These are phyloP conservation scores for Xylaria intraflava DNA, from an alignment of 495 filamentous ascomycete species.

Conservation along the genomic window DNA sequence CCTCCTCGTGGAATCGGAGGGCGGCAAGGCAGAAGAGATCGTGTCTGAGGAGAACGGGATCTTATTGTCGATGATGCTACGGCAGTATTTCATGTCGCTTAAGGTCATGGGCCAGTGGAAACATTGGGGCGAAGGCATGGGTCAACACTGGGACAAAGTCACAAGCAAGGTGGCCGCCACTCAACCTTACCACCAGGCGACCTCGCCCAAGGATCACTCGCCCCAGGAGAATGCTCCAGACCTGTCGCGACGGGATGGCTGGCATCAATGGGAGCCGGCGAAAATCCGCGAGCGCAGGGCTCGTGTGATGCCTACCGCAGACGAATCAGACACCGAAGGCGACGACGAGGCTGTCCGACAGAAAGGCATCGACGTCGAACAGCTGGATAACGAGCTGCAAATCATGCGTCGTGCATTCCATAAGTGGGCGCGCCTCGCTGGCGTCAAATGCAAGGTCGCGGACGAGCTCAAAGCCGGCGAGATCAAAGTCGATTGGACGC, in stretches of 20 bases:
- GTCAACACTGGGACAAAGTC: slow-evolving; percentile 56
- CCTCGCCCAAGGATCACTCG: background rate
- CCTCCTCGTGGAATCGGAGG: slow-evolving; percentile 60
- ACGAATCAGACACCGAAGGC: slow-evolving; percentile 30
- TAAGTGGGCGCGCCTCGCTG: slow-evolving; percentile 70
- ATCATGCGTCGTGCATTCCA: slow-evolving; percentile 55
- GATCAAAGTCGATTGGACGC: slow-evolving; percentile 69
- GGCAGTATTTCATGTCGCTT: slow-evolving; percentile 82
- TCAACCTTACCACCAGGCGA: slow-evolving; percentile 31
- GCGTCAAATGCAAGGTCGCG: slow-evolving; percentile 44
- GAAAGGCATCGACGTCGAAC: slow-evolving; percentile 19
- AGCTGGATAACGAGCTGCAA: slow-evolving; percentile 31
- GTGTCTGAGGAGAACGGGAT: slow-evolving; percentile 81
- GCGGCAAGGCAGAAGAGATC: slow-evolving; percentile 66
- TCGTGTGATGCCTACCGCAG: slow-evolving; percentile 22
- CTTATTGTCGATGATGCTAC: slow-evolving; percentile 72
- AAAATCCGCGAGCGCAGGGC: slow-evolving; percentile 35
- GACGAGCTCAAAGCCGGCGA: slow-evolving; percentile 47
- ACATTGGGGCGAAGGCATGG: slow-evolving; percentile 51
- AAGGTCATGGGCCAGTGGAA: slow-evolving; percentile 73
- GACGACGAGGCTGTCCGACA: slow-evolving; percentile 21
- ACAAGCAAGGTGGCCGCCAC: slow-evolving; percentile 46
- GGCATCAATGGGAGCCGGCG: slow-evolving; percentile 38
- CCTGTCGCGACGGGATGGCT: slow-evolving; percentile 26
- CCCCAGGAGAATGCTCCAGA: slow-evolving; percentile 19